Base-by-base conservation (phyloP, 257 asterid species). In the Solanum appendiculatum region DNA sequence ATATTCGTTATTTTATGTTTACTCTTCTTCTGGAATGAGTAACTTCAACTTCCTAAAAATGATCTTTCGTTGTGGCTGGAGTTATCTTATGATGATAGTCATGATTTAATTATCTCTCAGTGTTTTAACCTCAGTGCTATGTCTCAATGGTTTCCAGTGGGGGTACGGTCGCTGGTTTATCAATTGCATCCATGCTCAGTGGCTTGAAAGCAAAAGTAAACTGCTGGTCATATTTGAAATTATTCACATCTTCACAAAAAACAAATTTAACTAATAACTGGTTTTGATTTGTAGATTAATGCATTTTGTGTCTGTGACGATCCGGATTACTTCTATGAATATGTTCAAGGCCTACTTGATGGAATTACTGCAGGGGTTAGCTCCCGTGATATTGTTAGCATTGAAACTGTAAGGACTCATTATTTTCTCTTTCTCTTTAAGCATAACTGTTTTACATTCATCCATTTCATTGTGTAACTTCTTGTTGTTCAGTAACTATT, bases 221-320 rank as follows among this genome's bases (percentile, higher is more conserved):
- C 84, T 86, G 81, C 86, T 75, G 80, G 87, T 85, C 54, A 36
- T 51, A 39, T 69, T 39, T 20, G 18, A 42, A 44, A 36, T 6
- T 46, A 7, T 13, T 20, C 51, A 46, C 69, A 33, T 87, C 68
- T 64, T 63, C 73, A 77, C 54, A 34, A 46, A 86, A 73, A 82
- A 25, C 7, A 7, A 27, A 85, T 56, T 33, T 54, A 34, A 27
- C 64, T 77, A 85, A 85, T 86, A 21, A 83, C 86, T 78, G 73
- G 51, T 27, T 23, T 42, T 37, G 33, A 74, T 89, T 78, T 88
- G 83, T 69, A 97, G 99, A 96, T 97, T 85, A 92, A 88, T 88
- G 98, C 99, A 14, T 94, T 90, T 87, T 86, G 96, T 85, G 99
- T 97, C 74, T 95, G 98, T 88, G 98, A 97, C 87, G 98, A 95